Conservation (phyloP, 805 yeast species). For the Wickerhamomyces tratensis region DNA sequence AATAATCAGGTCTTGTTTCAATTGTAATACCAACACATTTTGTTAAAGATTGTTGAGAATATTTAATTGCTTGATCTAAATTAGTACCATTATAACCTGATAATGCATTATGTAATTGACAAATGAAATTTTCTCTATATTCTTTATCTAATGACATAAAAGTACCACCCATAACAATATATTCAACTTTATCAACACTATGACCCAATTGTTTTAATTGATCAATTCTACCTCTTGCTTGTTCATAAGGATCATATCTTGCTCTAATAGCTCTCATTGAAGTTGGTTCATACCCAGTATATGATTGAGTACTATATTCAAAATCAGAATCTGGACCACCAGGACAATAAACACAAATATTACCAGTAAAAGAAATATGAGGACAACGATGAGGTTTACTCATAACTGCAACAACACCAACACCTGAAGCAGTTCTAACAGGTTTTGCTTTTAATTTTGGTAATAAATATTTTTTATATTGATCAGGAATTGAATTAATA, state of each 20-base stretch:
- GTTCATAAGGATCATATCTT: slow-evolving; percentile 96
- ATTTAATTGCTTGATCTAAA: slow-evolving; percentile 81
- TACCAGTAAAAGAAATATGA: slow-evolving; percentile 97
- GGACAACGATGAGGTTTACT: slow-evolving; percentile 99
- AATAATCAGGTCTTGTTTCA: slow-evolving; percentile 97
- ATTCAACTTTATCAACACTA: slow-evolving; percentile 94
- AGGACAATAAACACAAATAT: slow-evolving; percentile 97
- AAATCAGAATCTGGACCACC: slow-evolving; percentile 99
- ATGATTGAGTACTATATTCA: slow-evolving; percentile 95
- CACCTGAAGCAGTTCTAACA: slow-evolving; percentile 96
- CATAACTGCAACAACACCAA: slow-evolving; percentile 99
- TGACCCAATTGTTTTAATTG: slow-evolving; percentile 94
- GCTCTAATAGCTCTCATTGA: slow-evolving; percentile 99
- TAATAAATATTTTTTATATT: slow-evolving; percentile 79
- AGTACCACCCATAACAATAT: slow-evolving; percentile 98
- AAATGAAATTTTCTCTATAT: slow-evolving; percentile 83
- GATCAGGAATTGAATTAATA: slow-evolving; percentile 92
- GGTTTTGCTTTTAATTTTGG: slow-evolving; percentile 98
- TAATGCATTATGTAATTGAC: slow-evolving; percentile 87
- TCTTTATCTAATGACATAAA: slow-evolving; percentile 91
- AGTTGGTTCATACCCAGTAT: slow-evolving; percentile 98
- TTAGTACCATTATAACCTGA: slow-evolving; percentile 85
- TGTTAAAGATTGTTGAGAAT: slow-evolving; percentile 89
- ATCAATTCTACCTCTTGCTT: slow-evolving; percentile 95
- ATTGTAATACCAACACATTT: slow-evolving; percentile 98